phyloP scores from a whole-genome alignment of 495 filamentous ascomycete species.

The Chaetomium fimeti region DNA sequence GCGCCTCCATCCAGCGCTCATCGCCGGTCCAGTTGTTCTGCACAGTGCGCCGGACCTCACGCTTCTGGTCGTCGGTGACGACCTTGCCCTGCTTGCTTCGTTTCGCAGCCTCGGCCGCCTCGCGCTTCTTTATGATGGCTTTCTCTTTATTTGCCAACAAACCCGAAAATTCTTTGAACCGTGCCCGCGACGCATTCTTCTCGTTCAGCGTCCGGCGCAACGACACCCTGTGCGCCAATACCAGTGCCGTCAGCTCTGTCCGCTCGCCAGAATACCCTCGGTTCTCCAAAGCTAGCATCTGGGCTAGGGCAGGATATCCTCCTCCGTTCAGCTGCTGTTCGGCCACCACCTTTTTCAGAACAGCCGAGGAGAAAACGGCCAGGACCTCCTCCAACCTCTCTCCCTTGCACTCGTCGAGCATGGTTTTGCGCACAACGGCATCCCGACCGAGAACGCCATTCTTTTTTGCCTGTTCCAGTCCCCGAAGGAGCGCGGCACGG shows the following conservation, averaged over 20 bases:
- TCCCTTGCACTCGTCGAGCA: constrained; percentile 89
- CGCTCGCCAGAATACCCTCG: constrained; percentile 60
- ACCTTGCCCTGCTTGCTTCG: constrained; percentile 18
- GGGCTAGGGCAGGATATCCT: constrained; percentile 47
- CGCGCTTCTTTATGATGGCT: constrained; percentile 43
- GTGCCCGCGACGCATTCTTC: constrained; percentile 54
- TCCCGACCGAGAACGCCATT: constrained; percentile 77
- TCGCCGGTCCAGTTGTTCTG: constrained; percentile 73
- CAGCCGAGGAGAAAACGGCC: constrained; percentile 72
- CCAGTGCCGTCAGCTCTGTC: constrained; percentile 60
- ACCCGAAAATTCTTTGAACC: constrained; percentile 57
- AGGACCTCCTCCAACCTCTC: constrained; percentile 79
- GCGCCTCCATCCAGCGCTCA: constrained; percentile 62
- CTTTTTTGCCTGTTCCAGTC: constrained; percentile 78
- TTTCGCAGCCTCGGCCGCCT: constrained; percentile 38
- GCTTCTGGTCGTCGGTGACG: constrained; percentile 41
- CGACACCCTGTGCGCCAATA: constrained; percentile 69
- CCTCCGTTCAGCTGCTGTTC: constrained; percentile 41
- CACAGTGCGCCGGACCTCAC: constrained; percentile 51
- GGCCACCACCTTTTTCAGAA: constrained; percentile 66
- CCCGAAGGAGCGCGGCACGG: constrained; percentile 76
- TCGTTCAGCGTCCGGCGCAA: constrained; percentile 52
- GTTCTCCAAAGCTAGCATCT: constrained; percentile 61
- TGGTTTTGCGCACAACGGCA: constrained; percentile 75
- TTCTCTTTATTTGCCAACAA: constrained; percentile 54